A percentile compares a stretch with the other conserved stretches of the same genome.
Evolutionary conservation across 148 eudicot genomes (phyloP).

Genomic region (Chenopodium formosanum): DNA sequence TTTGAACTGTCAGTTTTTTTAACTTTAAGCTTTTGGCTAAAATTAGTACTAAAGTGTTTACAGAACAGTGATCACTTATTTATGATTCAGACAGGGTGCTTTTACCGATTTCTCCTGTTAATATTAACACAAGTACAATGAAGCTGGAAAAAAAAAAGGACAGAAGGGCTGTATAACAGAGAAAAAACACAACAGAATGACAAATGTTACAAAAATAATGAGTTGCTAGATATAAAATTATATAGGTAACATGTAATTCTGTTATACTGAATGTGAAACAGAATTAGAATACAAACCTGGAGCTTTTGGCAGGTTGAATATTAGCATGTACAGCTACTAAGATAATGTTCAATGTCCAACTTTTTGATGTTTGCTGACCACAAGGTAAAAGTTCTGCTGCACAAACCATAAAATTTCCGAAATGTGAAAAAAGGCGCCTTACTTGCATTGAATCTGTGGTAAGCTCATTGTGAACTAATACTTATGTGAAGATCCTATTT

Average conservation of each 20-base stretch:
- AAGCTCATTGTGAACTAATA: neutral
- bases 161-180: neutral
- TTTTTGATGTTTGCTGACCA: conserved; percentile 11
- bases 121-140: neutral
- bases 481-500: neutral
- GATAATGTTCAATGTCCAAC: neutral
- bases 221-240: neutral
- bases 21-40: neutral
- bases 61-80: neutral
- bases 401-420: neutral
- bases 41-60: neutral
- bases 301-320: conserved; percentile 1
- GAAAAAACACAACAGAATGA: neutral
- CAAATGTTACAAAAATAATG: neutral
- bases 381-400: neutral
- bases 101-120: neutral
- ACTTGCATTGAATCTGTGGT: neutral
- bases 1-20: neutral
- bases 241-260: neutral
- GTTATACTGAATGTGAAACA: neutral
- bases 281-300: conserved; percentile 14
- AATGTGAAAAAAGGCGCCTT: neutral
- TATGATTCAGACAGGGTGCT: neutral
- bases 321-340: neutral
- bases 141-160: neutral